phyloP scores from a whole-genome alignment of 108 stramenopile species.

The Pseudonitzschia pungens region DNA sequence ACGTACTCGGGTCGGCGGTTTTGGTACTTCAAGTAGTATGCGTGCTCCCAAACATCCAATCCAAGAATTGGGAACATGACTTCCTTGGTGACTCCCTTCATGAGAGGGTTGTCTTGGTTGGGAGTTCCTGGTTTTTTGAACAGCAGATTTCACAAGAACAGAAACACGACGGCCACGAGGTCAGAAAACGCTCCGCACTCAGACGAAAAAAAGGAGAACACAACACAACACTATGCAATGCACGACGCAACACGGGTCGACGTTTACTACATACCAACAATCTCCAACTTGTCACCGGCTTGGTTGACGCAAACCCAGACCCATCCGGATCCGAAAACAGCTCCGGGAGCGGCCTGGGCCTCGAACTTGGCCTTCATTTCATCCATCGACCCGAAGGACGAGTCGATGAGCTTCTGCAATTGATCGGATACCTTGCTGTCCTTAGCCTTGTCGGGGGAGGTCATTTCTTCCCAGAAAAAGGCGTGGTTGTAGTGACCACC shows the following conservation, averaged over 20 bases:
- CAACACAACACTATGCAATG: too few relatives aligned
- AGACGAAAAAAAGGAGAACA: too few relatives aligned
- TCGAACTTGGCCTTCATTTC: conserved; percentile 89
- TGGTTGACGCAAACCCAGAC: conserved; percentile 94
- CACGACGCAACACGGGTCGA: too few relatives aligned
- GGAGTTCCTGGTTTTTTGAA: conserved; percentile 44
- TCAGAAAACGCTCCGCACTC: too few relatives aligned
- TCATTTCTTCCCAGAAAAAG: conserved; percentile 99
- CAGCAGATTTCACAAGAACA: too few relatives aligned
- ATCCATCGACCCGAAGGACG: conserved; percentile 84
- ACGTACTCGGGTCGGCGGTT: conserved; percentile 97
- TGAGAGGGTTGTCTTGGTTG: conserved; percentile 98
- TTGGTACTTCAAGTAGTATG: conserved; percentile 99
- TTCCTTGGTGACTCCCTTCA: conserved; percentile 91
- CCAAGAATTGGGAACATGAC: conserved; percentile 97
- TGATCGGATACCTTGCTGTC: conserved; percentile 83
- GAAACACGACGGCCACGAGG: too few relatives aligned
- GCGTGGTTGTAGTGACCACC: conserved; percentile 99
- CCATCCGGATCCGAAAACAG: conserved; percentile 94
- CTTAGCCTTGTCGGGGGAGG: conserved; percentile 82
- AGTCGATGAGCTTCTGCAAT: conserved; percentile 78
- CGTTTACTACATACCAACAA: conserved; percentile 50
- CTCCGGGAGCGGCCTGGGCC: conserved; percentile 89
- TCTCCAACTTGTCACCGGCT: conserved; percentile 78
- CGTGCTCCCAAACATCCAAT: conserved; percentile 99